A percentile compares a stretch with the other conserved stretches of the same genome.
Evolutionary conservation across 2,329 filamentous ascomycete genomes (phyloP).

Genomic region (Cladosporium austrohemisphaericum): DNA sequence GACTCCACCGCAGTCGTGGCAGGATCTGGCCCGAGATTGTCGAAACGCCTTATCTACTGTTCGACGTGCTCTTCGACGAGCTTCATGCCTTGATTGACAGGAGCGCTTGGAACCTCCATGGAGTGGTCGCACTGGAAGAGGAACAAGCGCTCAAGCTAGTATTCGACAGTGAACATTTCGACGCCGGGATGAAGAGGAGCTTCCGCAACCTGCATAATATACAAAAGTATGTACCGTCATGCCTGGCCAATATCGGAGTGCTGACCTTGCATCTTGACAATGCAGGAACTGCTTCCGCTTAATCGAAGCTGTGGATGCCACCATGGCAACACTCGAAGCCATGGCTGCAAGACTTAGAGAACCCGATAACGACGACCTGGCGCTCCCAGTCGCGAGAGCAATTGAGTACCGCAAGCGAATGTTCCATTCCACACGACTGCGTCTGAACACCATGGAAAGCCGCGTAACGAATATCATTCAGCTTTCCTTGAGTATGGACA

Average conservation of each 20-base stretch:
- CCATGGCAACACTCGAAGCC: background rate
- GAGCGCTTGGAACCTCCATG: constrained; percentile 13
- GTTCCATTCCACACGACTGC: background rate
- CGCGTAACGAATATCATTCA: constrained; percentile 26
- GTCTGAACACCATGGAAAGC: background rate
- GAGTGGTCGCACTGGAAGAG: background rate
- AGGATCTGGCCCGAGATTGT: constrained; percentile 18
- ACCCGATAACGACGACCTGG: background rate
- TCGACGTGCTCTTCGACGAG: constrained; percentile 31
- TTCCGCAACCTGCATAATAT: constrained; percentile 35
- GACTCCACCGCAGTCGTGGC: background rate
- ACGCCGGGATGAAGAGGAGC: constrained; percentile 26
- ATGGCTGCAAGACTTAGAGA: background rate
- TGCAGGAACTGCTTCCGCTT: constrained; percentile 31
- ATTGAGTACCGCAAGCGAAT: background rate
- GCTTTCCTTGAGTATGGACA: constrained; percentile 34
- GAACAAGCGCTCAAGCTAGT: background rate
- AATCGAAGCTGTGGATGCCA: constrained; percentile 34
- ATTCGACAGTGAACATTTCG: constrained; percentile 19
- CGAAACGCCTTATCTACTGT: constrained; percentile 31
- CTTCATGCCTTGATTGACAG: constrained; percentile 31
- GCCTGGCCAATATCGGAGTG: too few relatives aligned
- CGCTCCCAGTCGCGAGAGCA: background rate
- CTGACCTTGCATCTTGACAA: too few relatives aligned
- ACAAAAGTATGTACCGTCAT: too few relatives aligned